phyloP scores from a whole-genome alignment of 1,284 basidiomycete genomes.

The Apiotrichum gracile region DNA sequence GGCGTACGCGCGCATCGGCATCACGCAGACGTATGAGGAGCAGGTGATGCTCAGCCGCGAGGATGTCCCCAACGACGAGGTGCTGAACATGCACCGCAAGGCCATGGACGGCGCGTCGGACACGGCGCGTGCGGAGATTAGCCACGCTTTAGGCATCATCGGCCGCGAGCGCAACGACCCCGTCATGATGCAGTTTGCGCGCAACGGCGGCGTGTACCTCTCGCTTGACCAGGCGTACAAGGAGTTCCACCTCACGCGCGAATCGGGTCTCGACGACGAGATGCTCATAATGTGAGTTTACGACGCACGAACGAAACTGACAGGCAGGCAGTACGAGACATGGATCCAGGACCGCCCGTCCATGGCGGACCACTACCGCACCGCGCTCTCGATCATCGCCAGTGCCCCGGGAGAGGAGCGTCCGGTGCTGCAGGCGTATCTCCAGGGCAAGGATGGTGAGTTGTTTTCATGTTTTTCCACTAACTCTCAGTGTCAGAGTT shows the following conservation, averaged over 20 bases:
- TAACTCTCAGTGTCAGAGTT: slow-evolving; percentile 16
- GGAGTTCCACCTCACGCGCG: slow-evolving; percentile 32
- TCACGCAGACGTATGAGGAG: slow-evolving; percentile 19
- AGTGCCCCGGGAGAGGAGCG: slow-evolving; percentile 35
- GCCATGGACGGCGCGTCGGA: slow-evolving; percentile 19
- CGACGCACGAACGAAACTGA: not conserved
- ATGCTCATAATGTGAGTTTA: slow-evolving; percentile 33
- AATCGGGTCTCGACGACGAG: slow-evolving; percentile 34
- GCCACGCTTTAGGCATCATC: slow-evolving; percentile 28
- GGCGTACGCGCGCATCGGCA: slow-evolving; percentile 33
- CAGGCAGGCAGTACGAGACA: slow-evolving; percentile 39
- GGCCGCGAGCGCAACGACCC: slow-evolving; percentile 23
- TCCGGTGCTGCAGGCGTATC: slow-evolving; percentile 29
- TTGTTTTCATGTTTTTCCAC: not conserved
- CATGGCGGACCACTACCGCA: slow-evolving; percentile 34
- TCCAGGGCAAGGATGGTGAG: slow-evolving; percentile 23
- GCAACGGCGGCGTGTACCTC: slow-evolving; percentile 24
- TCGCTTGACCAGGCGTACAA: slow-evolving; percentile 38
- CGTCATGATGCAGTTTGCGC: slow-evolving; percentile 26
- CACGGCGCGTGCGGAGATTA: slow-evolving; percentile 14
- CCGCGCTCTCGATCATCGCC: slow-evolving; percentile 37
- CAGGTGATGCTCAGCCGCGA: slow-evolving; percentile 20
- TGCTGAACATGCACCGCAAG: slow-evolving; percentile 30
- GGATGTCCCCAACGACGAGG: slow-evolving; percentile 32
- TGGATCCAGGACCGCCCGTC: slow-evolving; percentile 16